These are phyloP conservation scores for Suhomyces choctaworum DNA, from an alignment of 1,139 yeast species.

Conservation along the genomic window DNA sequence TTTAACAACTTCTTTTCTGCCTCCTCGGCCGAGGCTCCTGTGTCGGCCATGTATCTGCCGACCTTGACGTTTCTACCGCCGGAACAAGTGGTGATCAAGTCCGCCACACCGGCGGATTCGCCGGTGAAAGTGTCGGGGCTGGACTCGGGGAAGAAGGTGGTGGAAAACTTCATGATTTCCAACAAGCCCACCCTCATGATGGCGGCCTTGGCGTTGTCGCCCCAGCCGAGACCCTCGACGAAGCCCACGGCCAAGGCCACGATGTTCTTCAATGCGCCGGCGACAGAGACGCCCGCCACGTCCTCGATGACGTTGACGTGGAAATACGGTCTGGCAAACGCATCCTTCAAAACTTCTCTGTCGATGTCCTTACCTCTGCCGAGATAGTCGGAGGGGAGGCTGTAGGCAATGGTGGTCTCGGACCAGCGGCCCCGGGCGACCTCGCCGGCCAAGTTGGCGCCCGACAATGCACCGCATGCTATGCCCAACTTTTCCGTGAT, in stretches of 20 bases:
- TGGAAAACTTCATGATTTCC: constrained; percentile 45
- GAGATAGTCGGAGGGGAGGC: constrained; percentile 38
- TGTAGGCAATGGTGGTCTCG: constrained; percentile 51
- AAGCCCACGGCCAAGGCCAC: constrained; percentile 52
- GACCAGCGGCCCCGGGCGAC: constrained; percentile 51
- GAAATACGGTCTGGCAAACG: constrained; percentile 51
- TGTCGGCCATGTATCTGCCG: constrained; percentile 49
- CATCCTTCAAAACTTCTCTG: constrained; percentile 39
- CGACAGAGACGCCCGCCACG: constrained; percentile 52
- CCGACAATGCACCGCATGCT: constrained; percentile 48
- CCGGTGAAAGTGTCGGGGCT: constrained; percentile 41
- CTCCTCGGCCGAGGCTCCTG: constrained; percentile 43
- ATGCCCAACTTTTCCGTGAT: constrained; percentile 48
- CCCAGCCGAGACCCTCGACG: constrained; percentile 53
- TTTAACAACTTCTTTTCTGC: constrained; percentile 49
- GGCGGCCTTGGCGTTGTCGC: constrained; percentile 53
- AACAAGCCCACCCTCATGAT: constrained; percentile 49
- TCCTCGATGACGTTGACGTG: constrained; percentile 50
- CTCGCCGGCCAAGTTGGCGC: constrained; percentile 52
- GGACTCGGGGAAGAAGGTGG: constrained; percentile 45
- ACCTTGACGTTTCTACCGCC: constrained; percentile 54
- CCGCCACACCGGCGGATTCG: constrained; percentile 55
- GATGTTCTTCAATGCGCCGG: constrained; percentile 50
- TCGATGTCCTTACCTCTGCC: constrained; percentile 48
- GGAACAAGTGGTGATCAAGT: constrained; percentile 49